Base-by-base conservation (phyloP, 345 rosid species). In the Eucalyptus viminalis region DNA sequence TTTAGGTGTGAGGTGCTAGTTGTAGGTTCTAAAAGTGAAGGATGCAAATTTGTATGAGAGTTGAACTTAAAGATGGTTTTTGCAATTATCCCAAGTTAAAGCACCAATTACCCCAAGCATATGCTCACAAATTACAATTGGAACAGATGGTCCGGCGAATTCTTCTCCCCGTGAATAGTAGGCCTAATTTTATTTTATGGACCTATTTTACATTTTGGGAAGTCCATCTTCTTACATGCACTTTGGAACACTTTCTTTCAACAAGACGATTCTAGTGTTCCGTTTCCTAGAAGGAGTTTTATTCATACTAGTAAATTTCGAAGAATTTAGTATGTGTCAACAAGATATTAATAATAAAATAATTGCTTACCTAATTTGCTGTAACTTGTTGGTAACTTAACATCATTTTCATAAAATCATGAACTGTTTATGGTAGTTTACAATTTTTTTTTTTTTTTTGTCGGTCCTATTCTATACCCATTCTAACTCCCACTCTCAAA, bases 391-490 rank as follows among this genome's bases (percentile, higher is more conserved):
- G 76, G 76, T 7, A 7, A 65, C 76, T n/a, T n/a, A 65, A n/a
- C 37, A n/a, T 14, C 37, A n/a, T n/a, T 6, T 65, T 65, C 9
- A 65, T n/a, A n/a, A 65, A 14, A 14, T 14, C 19, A 14, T 14
- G 76, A 65, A n/a, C 9, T 65, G 3, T 14, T 29, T n/a, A 29
- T 65, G 76, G 19, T 29, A 14, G 69, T 27, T 58, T 58, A 58
- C 13, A 47, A 11, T 40, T 40, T 49, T 49, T 49, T 49, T n/a
- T 40, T 40, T 49, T 49, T 49, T 49, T 49, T 49, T 49, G 5
- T 49, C 5, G 1, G 14, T 12, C 5, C 2, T 49, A 49, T 12
- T 49, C 5, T 49, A 49, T 49, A 1, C 14, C 2, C 4, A 49
- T 0, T 49, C 14, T 4, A 49, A 49, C 5, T 49, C 43, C 4